phyloP scores from a whole-genome alignment of 2,329 filamentous ascomycete genomes.

The Colletotrichum higginsianum region DNA sequence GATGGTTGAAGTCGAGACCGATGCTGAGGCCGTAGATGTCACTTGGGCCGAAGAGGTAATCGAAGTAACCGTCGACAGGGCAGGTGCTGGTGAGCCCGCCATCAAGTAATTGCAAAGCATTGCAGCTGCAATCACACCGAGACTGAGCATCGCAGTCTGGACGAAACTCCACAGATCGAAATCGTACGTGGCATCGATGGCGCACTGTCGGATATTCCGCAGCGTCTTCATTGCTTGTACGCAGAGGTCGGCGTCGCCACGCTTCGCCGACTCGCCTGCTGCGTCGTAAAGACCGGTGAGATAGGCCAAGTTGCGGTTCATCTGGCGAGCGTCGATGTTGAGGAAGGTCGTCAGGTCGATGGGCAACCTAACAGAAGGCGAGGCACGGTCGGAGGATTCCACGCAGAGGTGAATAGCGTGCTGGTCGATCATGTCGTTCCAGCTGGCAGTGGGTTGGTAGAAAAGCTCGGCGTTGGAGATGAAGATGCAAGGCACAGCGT shows the following conservation, averaged over 20 bases:
- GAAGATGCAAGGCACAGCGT: conserved; percentile 63
- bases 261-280: conserved; percentile 28
- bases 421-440: conserved; percentile 55
- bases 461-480: conserved; percentile 62
- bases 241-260: not conserved
- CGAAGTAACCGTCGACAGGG: conserved; percentile 18
- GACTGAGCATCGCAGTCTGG: conserved; percentile 12
- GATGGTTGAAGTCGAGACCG: conserved; percentile 48
- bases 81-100: conserved; percentile 7
- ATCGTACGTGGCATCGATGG: conserved; percentile 11
- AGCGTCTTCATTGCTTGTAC: conserved; percentile 23
- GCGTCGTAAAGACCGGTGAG: conserved; percentile 57
- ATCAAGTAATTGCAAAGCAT: conserved; percentile 29
- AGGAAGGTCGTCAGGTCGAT: conserved; percentile 65
- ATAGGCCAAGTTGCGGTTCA: conserved; percentile 68
- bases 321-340: conserved; percentile 66
- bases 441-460: conserved; percentile 51
- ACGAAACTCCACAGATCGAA: conserved; percentile 21
- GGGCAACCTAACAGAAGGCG: conserved; percentile 59
- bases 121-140: conserved; percentile 16
- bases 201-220: not conserved
- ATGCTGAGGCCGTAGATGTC: conserved; percentile 3
- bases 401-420: conserved; percentile 64
- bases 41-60: conserved; percentile 1
- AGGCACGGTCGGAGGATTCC: conserved; percentile 55